Conservation (phyloP, 495 filamentous ascomycete genomes). For the Penicillium paradoxum region DNA sequence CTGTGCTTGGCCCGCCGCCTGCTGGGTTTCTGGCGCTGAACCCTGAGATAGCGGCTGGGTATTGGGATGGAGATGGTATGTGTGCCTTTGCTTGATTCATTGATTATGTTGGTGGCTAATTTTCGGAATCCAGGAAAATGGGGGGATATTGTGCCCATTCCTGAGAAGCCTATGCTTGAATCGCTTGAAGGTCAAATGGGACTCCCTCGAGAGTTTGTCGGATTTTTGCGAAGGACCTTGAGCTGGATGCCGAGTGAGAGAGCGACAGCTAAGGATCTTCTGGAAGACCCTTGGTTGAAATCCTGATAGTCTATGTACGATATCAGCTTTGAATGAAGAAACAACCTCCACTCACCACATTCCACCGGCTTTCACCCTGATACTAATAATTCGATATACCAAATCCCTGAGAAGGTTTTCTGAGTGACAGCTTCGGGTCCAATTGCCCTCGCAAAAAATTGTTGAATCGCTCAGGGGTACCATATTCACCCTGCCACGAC, state of each 20-base stretch:
- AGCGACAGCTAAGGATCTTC: constrained; percentile 33
- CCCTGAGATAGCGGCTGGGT: constrained; percentile 19
- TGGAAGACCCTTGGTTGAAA: constrained; percentile 32
- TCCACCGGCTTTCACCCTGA: too few species aligned
- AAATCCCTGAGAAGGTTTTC: too few species aligned
- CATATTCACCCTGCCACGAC: too few species aligned
- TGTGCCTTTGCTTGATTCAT: not conserved
- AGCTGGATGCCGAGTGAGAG: constrained; percentile 36
- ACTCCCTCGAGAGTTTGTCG: constrained; percentile 31
- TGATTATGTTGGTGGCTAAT: not conserved
- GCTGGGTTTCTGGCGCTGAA: constrained; percentile 29
- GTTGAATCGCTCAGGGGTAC: too few species aligned
- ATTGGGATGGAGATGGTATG: constrained; percentile 27
- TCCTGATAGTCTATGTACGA: not conserved
- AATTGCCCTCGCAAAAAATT: too few species aligned
- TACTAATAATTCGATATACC: too few species aligned
- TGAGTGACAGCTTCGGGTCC: too few species aligned
- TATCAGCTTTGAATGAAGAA: not conserved
- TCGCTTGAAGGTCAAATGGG: constrained; percentile 21
- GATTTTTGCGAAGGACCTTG: constrained; percentile 30
- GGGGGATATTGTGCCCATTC: constrained; percentile 25
- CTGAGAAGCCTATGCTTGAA: constrained; percentile 20
- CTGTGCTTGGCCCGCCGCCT: constrained; percentile 40
- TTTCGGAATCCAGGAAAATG: constrained; percentile 13
- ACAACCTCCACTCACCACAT: not conserved